Base-by-base conservation (phyloP, 306 rosid species). In the Cicer yamashitae region DNA sequence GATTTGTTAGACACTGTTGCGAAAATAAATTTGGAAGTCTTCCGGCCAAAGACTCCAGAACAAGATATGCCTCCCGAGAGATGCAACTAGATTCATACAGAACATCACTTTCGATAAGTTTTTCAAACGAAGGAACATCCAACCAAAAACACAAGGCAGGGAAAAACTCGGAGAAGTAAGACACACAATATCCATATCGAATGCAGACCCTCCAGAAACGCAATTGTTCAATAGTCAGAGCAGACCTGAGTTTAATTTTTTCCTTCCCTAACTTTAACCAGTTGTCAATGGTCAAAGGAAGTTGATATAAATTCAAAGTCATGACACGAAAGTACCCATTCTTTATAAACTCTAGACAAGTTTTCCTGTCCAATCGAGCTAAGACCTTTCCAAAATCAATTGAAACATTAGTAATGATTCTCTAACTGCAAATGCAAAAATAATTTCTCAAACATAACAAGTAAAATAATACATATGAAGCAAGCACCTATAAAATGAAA, bases 201-300 rank as follows among this genome's bases (percentile, higher is more conserved):
- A 94, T 78, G 84, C 97, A 94, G 77, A 94, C 93, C 92, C 82
- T 92, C 99, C 97, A 94, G 77, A 90, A 82, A 50, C 92, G 91
- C 75, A 92, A 77, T 71, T 91, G 97, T 77, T 94, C 99, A 80
- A 92, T 88, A 56, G 79, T 86, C 85, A 94, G 84, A 79, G 96
- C 88, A 45, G 97, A 92, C 57, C 83, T 78, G 73, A 89, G 91
- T 82, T 82, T 89, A 77, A 89, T 87, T 76, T 89, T 87, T 70
- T 89, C 96, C 85, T 70, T 84, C 61, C 99, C 96, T 45, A 73
- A 76, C 80, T 82, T 88, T 18, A 94, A 69, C 97, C 96, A 94
- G 45, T 86, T 89, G 67, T 90, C 96, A 84, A 90, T 79, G 59
- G 94, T 90, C 70, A 88, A 67, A 77, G 88, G 78, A 80, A 15